phyloP scores from a whole-genome alignment of 2,329 filamentous ascomycete species.

The Dothideomycetidae sp. region DNA sequence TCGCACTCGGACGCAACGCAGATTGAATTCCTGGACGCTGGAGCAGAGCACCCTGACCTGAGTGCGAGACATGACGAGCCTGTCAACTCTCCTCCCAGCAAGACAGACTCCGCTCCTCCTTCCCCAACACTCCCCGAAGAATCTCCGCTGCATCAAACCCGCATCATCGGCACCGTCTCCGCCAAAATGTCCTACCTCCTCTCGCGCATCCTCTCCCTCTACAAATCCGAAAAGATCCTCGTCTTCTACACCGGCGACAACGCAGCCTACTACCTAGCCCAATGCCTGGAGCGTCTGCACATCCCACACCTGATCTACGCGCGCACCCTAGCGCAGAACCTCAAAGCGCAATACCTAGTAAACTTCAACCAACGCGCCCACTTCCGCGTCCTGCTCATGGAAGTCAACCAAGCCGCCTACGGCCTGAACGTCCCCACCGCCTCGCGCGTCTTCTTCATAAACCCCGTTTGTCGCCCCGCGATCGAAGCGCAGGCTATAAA shows the following conservation, averaged over 20 bases:
- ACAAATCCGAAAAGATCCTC: slow-evolving; percentile 68
- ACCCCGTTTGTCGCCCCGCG: slow-evolving; percentile 69
- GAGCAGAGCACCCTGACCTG: background rate
- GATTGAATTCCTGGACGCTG: background rate
- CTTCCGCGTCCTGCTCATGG: slow-evolving; percentile 75
- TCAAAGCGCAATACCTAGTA: slow-evolving; percentile 60
- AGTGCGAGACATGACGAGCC: background rate
- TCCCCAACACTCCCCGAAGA: slow-evolving; percentile 21
- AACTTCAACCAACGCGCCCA: slow-evolving; percentile 57
- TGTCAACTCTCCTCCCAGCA: background rate
- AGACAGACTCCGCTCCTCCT: background rate
- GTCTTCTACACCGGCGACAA: slow-evolving; percentile 89
- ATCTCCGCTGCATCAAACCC: slow-evolving; percentile 44
- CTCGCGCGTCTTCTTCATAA: slow-evolving; percentile 77
- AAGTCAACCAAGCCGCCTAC: slow-evolving; percentile 76
- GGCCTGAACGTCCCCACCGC: slow-evolving; percentile 75
- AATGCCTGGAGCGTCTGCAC: slow-evolving; percentile 59
- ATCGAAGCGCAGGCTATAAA: slow-evolving; percentile 87
- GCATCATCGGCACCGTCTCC: slow-evolving; percentile 65
- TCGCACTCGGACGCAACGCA: background rate
- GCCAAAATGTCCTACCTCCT: slow-evolving; percentile 79
- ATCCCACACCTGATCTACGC: slow-evolving; percentile 54
- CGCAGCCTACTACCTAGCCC: slow-evolving; percentile 70
- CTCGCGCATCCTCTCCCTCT: slow-evolving; percentile 53
- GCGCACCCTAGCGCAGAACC: slow-evolving; percentile 43